Percentiles rank a stretch among this genome's conserved stretches.
These are phyloP conservation scores for Byssoonygena ceratinophila DNA, from an alignment of 2,329 filamentous ascomycete genomes.

Conservation along the genomic window DNA sequence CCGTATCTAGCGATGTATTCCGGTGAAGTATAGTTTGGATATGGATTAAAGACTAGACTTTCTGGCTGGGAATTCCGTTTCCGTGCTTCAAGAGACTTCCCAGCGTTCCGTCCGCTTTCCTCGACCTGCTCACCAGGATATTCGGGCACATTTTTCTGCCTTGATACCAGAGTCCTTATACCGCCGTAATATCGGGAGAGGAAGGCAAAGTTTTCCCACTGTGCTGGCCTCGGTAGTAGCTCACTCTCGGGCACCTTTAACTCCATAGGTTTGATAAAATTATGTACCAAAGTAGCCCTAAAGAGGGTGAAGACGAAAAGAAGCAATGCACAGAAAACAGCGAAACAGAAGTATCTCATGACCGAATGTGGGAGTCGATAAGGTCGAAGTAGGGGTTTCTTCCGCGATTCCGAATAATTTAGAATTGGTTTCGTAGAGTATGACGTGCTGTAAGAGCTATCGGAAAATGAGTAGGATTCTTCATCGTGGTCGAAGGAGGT, in stretches of 20 bases:
- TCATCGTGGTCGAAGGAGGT: constrained; percentile 25
- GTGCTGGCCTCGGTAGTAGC: constrained; percentile 43
- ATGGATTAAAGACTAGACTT: constrained; percentile 52
- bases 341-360: constrained; percentile 66
- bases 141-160: constrained; percentile 61
- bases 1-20: constrained; percentile 49
- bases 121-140: constrained; percentile 54
- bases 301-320: constrained; percentile 68
- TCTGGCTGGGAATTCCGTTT: not conserved
- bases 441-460: constrained; percentile 45
- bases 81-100: not conserved
- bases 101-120: not conserved
- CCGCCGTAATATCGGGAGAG: constrained; percentile 85
- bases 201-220: constrained; percentile 81
- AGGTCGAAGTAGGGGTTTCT: constrained; percentile 29
- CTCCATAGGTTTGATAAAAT: constrained; percentile 51
- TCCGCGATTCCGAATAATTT: constrained; percentile 26
- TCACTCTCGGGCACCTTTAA: constrained; percentile 25
- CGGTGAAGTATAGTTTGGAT: constrained; percentile 51
- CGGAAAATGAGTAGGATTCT: constrained; percentile 35
- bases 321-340: constrained; percentile 56
- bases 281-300: constrained; percentile 53
- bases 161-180: constrained; percentile 57
- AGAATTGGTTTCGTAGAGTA: constrained; percentile 34
- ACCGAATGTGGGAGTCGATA: constrained; percentile 63